Evolutionary conservation across 2,329 filamentous ascomycete species (phyloP).

Genomic region (Myriosclerotinia curreyana): DNA sequence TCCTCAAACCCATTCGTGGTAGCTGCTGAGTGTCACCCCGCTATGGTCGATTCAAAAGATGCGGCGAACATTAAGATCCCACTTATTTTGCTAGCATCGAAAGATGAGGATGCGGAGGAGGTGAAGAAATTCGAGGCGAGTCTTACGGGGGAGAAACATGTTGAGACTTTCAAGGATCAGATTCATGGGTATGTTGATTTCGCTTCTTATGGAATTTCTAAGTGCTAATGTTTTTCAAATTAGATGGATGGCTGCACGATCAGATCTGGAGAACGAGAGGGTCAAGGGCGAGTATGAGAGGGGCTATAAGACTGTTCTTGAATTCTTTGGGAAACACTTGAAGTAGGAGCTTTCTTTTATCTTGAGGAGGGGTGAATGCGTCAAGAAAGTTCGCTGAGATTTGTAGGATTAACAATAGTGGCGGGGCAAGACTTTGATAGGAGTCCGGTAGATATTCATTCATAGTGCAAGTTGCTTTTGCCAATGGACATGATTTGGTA

Average conservation of each 20-base stretch:
- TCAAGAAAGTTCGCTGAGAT: conserved; percentile 11
- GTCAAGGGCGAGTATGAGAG: conserved; percentile 49
- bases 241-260: conserved; percentile 54
- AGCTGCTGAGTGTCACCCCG: conserved; percentile 54
- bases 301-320: conserved; percentile 47
- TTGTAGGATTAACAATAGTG: not conserved
- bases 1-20: conserved; percentile 48
- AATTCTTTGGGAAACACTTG: conserved; percentile 46
- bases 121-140: conserved; percentile 46
- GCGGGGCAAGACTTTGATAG: conserved; percentile 1
- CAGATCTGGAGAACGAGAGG: conserved; percentile 46
- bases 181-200: conserved; percentile 45
- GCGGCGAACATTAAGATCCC: conserved; percentile 60
- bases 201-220: not conserved
- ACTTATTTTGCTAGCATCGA: conserved; percentile 60
- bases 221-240: not conserved
- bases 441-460: not conserved
- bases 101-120: conserved; percentile 54
- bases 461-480: not conserved
- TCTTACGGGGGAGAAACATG: conserved; percentile 45
- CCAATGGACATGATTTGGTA: not conserved
- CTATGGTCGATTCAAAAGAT: conserved; percentile 62
- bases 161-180: conserved; percentile 51
- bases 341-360: conserved; percentile 16
- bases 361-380: not conserved